phyloP scores from a whole-genome alignment of 805 yeast species.

The Clavispora santaluciae region DNA sequence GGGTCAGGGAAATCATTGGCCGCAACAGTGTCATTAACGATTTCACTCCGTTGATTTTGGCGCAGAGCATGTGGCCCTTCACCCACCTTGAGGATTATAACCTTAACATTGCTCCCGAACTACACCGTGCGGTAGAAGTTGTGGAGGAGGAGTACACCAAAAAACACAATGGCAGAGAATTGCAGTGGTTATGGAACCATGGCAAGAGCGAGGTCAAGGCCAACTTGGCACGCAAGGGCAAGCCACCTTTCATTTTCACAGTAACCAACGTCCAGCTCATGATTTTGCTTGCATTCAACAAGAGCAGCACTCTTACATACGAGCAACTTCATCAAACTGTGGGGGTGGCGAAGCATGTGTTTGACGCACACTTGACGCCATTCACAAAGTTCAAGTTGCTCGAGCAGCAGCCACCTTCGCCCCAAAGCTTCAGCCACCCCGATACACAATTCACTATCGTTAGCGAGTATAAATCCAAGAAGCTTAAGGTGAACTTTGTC shows the following conservation, averaged over 20 bases:
- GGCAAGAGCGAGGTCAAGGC: slow-evolving; percentile 91
- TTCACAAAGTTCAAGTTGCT: slow-evolving; percentile 74
- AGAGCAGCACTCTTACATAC: slow-evolving; percentile 53
- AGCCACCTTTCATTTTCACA: slow-evolving; percentile 74
- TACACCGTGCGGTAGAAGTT: slow-evolving; percentile 58
- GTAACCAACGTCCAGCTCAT: slow-evolving; percentile 86
- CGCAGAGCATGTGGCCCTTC: slow-evolving; percentile 88
- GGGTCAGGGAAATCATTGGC: slow-evolving; percentile 44
- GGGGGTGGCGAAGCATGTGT: slow-evolving; percentile 56
- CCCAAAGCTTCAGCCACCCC: slow-evolving; percentile 40
- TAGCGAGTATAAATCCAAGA: slow-evolving; percentile 78
- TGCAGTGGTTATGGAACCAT: slow-evolving; percentile 95
- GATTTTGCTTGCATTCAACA: slow-evolving; percentile 79
- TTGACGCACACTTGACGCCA: slow-evolving; percentile 76
- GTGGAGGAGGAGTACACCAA: slow-evolving; percentile 64
- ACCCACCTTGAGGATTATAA: slow-evolving; percentile 37
- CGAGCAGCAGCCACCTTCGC: slow-evolving; percentile 58
- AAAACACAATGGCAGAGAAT: slow-evolving; percentile 80
- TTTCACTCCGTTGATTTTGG: slow-evolving; percentile 73
- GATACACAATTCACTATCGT: slow-evolving; percentile 66
- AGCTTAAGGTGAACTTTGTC: slow-evolving; percentile 76
- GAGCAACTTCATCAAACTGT: slow-evolving; percentile 62
- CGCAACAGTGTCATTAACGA: slow-evolving; percentile 35
- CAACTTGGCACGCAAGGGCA: slow-evolving; percentile 73
- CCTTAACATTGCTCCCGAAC: slow-evolving; percentile 60